Conservation (phyloP, 1,284 basidiomycete genomes). For the Boletus coffeatus region DNA sequence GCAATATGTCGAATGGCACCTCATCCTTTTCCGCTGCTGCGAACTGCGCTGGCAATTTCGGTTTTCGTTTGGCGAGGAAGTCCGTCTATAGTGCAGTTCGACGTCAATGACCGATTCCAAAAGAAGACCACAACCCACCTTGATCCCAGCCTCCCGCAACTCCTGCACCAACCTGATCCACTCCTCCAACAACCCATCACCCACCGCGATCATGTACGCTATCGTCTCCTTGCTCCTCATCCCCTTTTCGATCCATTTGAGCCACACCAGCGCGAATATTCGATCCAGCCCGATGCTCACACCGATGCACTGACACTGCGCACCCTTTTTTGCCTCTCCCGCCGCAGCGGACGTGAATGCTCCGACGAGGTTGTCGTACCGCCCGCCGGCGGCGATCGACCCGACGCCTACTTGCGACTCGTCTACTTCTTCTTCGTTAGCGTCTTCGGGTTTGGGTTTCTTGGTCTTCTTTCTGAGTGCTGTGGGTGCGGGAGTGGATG, state of each 20-base stretch:
- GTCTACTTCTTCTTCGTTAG: slow-evolving; percentile 80
- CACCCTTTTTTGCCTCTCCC: slow-evolving; percentile 61
- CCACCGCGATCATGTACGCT: slow-evolving; percentile 91
- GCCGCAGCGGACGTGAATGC: slow-evolving; percentile 85
- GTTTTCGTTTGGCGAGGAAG: slow-evolving; percentile 91
- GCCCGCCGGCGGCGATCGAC: slow-evolving; percentile 94
- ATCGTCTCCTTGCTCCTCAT: slow-evolving; percentile 89
- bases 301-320: slow-evolving; percentile 85
- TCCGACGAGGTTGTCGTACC: slow-evolving; percentile 96
- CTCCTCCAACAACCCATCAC: slow-evolving; percentile 86
- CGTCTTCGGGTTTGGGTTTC: slow-evolving; percentile 38
- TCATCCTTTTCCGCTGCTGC: slow-evolving; percentile 89
- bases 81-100: slow-evolving; percentile 58
- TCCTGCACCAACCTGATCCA: slow-evolving; percentile 80
- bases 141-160: slow-evolving; percentile 85
- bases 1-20: slow-evolving; percentile 87
- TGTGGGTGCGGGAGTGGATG: slow-evolving; percentile 22
- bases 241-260: slow-evolving; percentile 72
- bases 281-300: slow-evolving; percentile 93
- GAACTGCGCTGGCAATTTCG: slow-evolving; percentile 85
- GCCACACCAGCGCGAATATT: slow-evolving; percentile 93
- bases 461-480: slow-evolving; percentile 51
- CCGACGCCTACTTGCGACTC: slow-evolving; percentile 94
- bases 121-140: slow-evolving; percentile 42
- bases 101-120: background rate